Base-by-base conservation (phyloP, 345 rosid species). In the Eucalyptus melliodora region DNA sequence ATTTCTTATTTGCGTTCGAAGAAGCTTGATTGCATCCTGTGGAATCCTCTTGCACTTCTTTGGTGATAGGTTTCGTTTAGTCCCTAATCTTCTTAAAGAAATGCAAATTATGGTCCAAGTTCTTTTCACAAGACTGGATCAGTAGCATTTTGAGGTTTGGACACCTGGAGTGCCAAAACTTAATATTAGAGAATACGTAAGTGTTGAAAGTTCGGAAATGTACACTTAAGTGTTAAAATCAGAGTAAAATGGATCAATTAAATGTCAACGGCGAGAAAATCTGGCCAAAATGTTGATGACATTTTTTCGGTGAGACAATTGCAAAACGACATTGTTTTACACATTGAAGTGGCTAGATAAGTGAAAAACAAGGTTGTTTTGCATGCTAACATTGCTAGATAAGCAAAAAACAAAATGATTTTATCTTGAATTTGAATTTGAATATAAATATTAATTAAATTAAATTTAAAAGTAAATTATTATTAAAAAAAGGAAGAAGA, bases 161-260 rank as follows among this genome's bases (percentile, higher is more conserved):
- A 53, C 0, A 53, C 0, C 4, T 53, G 0, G 24, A 53, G 24
- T 19, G 10, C 1, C 4, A 53, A 51, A 53, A 19, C 24, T 53
- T 53, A 10, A 0, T 53, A 53, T 3, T 7, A 53, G 0, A 0
- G 10, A 53, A 50, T 50, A 50, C 1, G 6, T 16, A 50, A 53
- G 5, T 53, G 5, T 53, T 0, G 1, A 53, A 53, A 53, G 2
- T 53, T 53, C 0, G 4, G 2, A 53, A 53, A 53, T 53, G 24
- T 53, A 8, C 1, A 53, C 0, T 19, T 1, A 53, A 53, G 10
- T 53, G 10, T 53, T 53, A 53, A 53, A 53, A 53, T 53, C 0
- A 53, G 10, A 8, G 24, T 53, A 53, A 53, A 19, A 53, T 53
- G 0, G 0, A 53, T 53, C 2, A 53, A 19, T 19, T 53, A 53